Evolutionary conservation across 345 rosid genomes (phyloP).

Genomic region (Eucalyptus lansdowneana): DNA sequence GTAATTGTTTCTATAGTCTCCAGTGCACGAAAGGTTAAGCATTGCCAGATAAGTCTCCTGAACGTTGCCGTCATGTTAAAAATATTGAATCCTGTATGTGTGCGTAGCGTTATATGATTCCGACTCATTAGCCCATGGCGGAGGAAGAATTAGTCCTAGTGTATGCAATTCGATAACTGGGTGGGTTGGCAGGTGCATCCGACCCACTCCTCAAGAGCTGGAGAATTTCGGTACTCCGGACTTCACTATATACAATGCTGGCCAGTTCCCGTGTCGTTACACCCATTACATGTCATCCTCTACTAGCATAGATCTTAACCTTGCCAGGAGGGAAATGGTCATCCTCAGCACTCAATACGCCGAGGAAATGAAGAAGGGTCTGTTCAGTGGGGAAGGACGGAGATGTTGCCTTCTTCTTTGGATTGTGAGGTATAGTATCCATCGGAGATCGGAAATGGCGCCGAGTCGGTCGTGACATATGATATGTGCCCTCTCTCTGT

Average conservation of each 20-base stretch:
- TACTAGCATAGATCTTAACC: slow-evolving; percentile 91
- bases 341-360: slow-evolving; percentile 97
- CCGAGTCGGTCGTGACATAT: background rate
- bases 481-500: slow-evolving; percentile 13
- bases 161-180: slow-evolving; percentile 43
- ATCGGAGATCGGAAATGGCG: slow-evolving; percentile 11
- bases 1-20: background rate
- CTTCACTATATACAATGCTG: slow-evolving; percentile 98
- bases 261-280: slow-evolving; percentile 97
- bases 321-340: slow-evolving; percentile 94
- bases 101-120: background rate
- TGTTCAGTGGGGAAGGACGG: slow-evolving; percentile 95
- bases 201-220: slow-evolving; percentile 94
- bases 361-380: slow-evolving; percentile 99
- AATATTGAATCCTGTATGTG: background rate
- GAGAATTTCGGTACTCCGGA: slow-evolving; percentile 98
- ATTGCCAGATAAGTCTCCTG: slow-evolving; percentile 22
- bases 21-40: background rate
- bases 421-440: slow-evolving; percentile 81
- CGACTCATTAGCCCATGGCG: background rate
- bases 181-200: slow-evolving; percentile 92
- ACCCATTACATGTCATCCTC: slow-evolving; percentile 99
- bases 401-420: slow-evolving; percentile 99
- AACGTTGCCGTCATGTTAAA: slow-evolving; percentile 6
- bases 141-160: background rate